Evolutionary conservation across 2,329 filamentous ascomycete species (phyloP).

Genomic region (Davidsoniella eucalypti): DNA sequence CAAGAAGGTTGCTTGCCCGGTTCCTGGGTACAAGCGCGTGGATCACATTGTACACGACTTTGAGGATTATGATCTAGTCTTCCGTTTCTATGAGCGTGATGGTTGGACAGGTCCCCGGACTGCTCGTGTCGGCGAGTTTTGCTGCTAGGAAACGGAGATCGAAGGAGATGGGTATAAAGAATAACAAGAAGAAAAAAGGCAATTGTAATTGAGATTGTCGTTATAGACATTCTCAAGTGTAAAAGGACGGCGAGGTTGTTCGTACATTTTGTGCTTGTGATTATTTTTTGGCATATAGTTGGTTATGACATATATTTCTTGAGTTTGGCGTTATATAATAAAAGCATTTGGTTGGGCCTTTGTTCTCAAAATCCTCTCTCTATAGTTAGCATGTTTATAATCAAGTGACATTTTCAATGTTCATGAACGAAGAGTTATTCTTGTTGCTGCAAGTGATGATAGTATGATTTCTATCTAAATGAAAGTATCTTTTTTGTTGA

Average conservation of each 20-base stretch:
- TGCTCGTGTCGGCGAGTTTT: conserved; percentile 36
- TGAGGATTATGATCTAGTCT: conserved; percentile 92
- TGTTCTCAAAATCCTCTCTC: background rate
- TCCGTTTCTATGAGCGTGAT: conserved; percentile 87
- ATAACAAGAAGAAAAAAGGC: background rate
- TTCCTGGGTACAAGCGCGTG: conserved; percentile 73
- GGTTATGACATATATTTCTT: background rate
- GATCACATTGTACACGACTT: conserved; percentile 95
- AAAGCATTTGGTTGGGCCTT: background rate
- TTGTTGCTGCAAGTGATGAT: too few species aligned
- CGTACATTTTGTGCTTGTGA: too few species aligned
- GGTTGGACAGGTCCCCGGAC: conserved; percentile 47
- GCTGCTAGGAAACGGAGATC: background rate
- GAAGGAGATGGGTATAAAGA: background rate
- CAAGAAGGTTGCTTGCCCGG: conserved; percentile 29
- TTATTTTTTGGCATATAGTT: background rate
- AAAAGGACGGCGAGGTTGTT: too few species aligned
- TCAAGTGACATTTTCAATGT: too few species aligned
- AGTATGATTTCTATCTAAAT: background rate
- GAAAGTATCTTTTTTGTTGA: background rate
- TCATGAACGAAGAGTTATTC: too few species aligned
- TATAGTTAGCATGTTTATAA: too few species aligned
- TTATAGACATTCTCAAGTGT: too few species aligned
- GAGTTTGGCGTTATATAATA: background rate
- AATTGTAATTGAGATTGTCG: background rate